Conservation (phyloP, 257 asterid species). For the Prunella vulgaris region DNA sequence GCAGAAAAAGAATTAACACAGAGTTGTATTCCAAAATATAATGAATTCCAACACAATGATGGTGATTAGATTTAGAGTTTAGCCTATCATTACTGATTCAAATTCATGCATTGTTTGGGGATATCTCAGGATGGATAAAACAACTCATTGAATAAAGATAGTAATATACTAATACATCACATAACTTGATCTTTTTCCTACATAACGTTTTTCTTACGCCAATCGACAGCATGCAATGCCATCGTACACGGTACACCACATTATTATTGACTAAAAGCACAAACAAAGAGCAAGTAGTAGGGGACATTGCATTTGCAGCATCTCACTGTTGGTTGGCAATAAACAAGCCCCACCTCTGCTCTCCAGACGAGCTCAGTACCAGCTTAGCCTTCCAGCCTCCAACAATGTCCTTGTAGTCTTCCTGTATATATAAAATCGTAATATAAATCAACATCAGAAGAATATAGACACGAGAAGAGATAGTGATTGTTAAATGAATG, state of each 20-base stretch:
- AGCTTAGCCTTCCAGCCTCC: slow-evolving; percentile 92
- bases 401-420: slow-evolving; percentile 57
- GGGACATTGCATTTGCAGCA: background rate
- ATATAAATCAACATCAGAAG: background rate
- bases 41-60: no score
- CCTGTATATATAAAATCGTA: slow-evolving; percentile 9
- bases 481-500: background rate
- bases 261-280: slow-evolving; percentile 5
- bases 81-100: no score
- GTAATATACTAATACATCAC: background rate
- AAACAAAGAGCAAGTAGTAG: background rate
- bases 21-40: background rate
- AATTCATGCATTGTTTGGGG: no score
- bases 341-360: slow-evolving; percentile 96
- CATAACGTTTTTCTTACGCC: background rate
- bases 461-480: background rate
- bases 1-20: background rate
- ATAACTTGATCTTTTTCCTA: background rate
- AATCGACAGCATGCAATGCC: background rate
- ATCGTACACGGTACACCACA: slow-evolving; percentile 9
- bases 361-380: slow-evolving; percentile 69
- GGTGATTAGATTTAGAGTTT: no score
- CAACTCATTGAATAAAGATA: slow-evolving; percentile 2
- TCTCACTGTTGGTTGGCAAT: slow-evolving; percentile 63
- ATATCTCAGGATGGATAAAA: background rate